phyloP scores from a whole-genome alignment of 2,329 filamentous ascomycete species.

The Thermomyces lanuginosus region DNA sequence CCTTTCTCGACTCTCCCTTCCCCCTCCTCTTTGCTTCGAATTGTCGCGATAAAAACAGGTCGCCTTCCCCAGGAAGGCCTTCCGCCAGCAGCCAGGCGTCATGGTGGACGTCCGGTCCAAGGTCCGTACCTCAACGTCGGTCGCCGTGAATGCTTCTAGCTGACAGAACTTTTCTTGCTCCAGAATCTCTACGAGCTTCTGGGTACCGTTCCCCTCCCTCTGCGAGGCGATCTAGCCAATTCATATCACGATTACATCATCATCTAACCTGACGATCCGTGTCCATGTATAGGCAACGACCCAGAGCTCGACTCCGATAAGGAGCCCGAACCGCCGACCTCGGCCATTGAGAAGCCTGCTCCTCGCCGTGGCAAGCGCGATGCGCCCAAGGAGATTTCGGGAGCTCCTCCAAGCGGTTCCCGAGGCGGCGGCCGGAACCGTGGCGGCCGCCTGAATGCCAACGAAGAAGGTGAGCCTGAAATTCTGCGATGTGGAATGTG shows the following conservation, averaged over 20 bases:
- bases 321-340: slow-evolving; percentile 60
- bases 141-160: slow-evolving; percentile 4
- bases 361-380: slow-evolving; percentile 75
- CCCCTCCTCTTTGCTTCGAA: slow-evolving; percentile 15
- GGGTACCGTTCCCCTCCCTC: slow-evolving; percentile 45
- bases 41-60: slow-evolving; percentile 31
- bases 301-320: slow-evolving; percentile 57
- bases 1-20: slow-evolving; percentile 15
- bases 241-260: slow-evolving; percentile 14
- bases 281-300: slow-evolving; percentile 43
- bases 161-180: slow-evolving; percentile 20
- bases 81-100: slow-evolving; percentile 31
- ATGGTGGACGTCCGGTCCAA: slow-evolving; percentile 38
- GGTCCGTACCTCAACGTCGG: slow-evolving; percentile 19
- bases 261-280: slow-evolving; percentile 7
- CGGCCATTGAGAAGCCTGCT: slow-evolving; percentile 72
- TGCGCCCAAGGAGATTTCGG: slow-evolving; percentile 55
- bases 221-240: slow-evolving; percentile 9
- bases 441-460: slow-evolving; percentile 44
- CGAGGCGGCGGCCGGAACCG: slow-evolving; percentile 25
- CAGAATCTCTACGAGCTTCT: slow-evolving; percentile 98
- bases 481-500: background rate
- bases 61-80: slow-evolving; percentile 36
- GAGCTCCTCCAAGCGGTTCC: slow-evolving; percentile 19
- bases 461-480: slow-evolving; percentile 63